Percentiles rank a stretch among this genome's conserved stretches.
Evolutionary conservation across 192 early-diverging fungal species (phyloP).

Genomic region (Coemansia sp.): DNA sequence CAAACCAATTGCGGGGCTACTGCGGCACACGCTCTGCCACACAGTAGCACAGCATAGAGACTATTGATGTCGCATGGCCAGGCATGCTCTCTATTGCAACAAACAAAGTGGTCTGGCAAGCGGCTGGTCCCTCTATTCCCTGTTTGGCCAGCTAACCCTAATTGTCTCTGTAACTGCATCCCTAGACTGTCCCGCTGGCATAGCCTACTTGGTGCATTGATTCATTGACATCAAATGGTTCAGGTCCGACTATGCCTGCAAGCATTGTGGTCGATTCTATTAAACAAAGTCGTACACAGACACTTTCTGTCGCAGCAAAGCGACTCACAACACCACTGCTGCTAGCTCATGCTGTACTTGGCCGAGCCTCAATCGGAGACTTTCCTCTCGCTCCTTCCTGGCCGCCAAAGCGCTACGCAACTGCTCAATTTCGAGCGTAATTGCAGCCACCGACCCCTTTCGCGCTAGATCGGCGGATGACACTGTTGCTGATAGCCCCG

Average conservation of each 20-base stretch:
- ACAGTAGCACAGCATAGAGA: conserved; percentile 4
- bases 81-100: background rate
- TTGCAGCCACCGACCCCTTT: conserved; percentile 36
- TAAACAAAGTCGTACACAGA: background rate
- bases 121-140: background rate
- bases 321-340: conserved; percentile 20
- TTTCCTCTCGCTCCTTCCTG: conserved; percentile 17
- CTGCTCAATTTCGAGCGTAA: conserved; percentile 38
- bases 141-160: background rate
- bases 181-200: background rate
- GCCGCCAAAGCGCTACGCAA: conserved; percentile 33
- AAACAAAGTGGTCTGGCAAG: conserved; percentile 5
- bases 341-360: conserved; percentile 45
- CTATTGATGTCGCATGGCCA: background rate
- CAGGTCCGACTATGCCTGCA: background rate
- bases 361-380: conserved; percentile 23
- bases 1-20: conserved; percentile 11
- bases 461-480: conserved; percentile 43
- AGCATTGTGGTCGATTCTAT: background rate
- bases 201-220: too few relatives aligned
- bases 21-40: conserved; percentile 4
- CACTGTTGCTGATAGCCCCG: conserved; percentile 3
- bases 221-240: too few relatives aligned
- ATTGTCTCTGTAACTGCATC: conserved; percentile 2
- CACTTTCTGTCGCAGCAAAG: background rate